These are phyloP conservation scores for Cryptococcus sp. DNA, from an alignment of 1,284 basidiomycete species.

Conservation along the genomic window DNA sequence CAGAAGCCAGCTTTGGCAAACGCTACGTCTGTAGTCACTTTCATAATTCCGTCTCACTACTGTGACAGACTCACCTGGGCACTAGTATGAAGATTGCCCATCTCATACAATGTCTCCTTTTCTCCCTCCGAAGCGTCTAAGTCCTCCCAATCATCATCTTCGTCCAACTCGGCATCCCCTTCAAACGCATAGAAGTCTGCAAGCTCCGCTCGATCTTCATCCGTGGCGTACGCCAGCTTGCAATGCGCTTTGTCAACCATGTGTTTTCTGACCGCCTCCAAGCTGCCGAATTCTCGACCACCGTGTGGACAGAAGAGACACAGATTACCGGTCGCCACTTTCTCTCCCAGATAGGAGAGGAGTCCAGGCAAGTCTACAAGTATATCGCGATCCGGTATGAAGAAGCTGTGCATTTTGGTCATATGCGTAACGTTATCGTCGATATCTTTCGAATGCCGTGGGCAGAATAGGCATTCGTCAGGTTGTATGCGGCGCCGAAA, in stretches of 20 bases:
- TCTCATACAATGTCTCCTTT: conserved; percentile 26
- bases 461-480: conserved; percentile 85
- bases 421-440: conserved; percentile 82
- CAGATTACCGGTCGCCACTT: conserved; percentile 87
- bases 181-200: conserved; percentile 95
- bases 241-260: conserved; percentile 95
- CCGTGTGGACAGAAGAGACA: conserved; percentile 85
- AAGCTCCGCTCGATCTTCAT: conserved; percentile 78
- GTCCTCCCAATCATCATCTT: conserved; percentile 52
- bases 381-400: conserved; percentile 91
- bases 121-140: conserved; percentile 40
- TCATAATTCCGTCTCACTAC: too few species aligned
- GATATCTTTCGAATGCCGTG: conserved; percentile 59
- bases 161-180: conserved; percentile 69
- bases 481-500: conserved; percentile 64
- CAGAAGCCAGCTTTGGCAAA: conserved; percentile 19
- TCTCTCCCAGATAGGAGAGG: conserved; percentile 85
- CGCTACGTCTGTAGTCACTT: too few species aligned
- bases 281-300: conserved; percentile 71
- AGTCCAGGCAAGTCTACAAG: conserved; percentile 82
- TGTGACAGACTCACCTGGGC: too few species aligned
- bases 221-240: conserved; percentile 87
- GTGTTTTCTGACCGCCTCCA: conserved; percentile 86
- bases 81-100: too few species aligned
- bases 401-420: conserved; percentile 86